These are phyloP conservation scores for Atkinsonella hypoxylon DNA, from an alignment of 2,329 filamentous ascomycete species.

Conservation along the genomic window DNA sequence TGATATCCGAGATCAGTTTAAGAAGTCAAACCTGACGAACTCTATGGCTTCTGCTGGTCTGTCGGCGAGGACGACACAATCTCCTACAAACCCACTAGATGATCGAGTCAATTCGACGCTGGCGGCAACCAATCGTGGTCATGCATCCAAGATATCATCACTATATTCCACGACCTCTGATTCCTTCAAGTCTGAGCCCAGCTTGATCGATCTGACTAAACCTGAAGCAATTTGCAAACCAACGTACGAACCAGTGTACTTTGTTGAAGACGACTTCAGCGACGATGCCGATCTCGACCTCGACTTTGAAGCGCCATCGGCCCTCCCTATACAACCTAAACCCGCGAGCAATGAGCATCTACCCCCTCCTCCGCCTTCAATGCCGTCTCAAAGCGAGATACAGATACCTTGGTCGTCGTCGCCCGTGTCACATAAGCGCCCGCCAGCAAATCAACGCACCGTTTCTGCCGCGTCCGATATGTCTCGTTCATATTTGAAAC, in stretches of 20 bases:
- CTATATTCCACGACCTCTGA: conserved; percentile 30
- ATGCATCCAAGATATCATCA: conserved; percentile 11
- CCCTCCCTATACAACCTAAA: conserved; percentile 28
- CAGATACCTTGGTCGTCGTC: conserved; percentile 64
- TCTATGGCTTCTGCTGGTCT: conserved; percentile 17
- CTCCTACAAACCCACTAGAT: conserved; percentile 15
- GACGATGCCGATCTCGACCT: conserved; percentile 68
- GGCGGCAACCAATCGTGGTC: conserved; percentile 8
- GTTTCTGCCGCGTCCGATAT: conserved; percentile 10
- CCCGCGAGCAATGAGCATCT: conserved; percentile 14
- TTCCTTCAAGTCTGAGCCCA: conserved; percentile 29
- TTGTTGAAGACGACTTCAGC: conserved; percentile 75
- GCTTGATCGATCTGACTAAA: conserved; percentile 23
- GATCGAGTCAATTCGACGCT: conserved; percentile 21
- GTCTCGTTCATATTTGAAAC: conserved; percentile 26
- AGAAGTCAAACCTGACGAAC: conserved; percentile 27
- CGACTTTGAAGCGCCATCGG: conserved; percentile 49
- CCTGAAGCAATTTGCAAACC: conserved; percentile 15
- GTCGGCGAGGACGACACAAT: conserved; percentile 26
- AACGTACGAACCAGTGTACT: conserved; percentile 34
- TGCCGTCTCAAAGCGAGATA: conserved; percentile 15
- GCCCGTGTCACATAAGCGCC: conserved; percentile 35
- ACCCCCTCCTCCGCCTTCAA: conserved; percentile 17
- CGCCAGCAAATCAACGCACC: conserved; percentile 18
- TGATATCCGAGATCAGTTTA: conserved; percentile 40